These are phyloP conservation scores for Amphicarpaea edgeworthii DNA, from an alignment of 306 rosid genomes.

Conservation along the genomic window DNA sequence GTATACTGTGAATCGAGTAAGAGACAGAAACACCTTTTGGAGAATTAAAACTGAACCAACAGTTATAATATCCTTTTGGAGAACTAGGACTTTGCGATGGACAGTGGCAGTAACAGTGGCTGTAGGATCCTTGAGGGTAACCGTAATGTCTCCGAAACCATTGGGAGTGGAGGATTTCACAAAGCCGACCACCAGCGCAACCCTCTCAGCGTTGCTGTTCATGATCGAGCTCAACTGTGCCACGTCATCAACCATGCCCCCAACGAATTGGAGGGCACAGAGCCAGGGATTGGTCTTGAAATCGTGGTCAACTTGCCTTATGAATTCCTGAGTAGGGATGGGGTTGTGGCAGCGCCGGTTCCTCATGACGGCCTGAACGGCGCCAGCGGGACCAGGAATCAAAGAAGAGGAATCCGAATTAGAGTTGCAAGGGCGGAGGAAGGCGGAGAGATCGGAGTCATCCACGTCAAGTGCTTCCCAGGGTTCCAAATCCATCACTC, in stretches of 20 bases:
- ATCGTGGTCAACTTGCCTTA: too few relatives aligned
- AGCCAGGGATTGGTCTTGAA: too few relatives aligned
- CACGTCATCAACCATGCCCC: too few relatives aligned
- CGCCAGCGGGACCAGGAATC: slow-evolving; percentile 91
- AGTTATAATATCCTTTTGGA: slow-evolving; percentile 56
- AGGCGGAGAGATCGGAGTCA: slow-evolving; percentile 60
- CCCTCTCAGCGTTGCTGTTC: slow-evolving; percentile 41
- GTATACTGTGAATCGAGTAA: too few relatives aligned
- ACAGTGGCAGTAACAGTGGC: slow-evolving; percentile 65
- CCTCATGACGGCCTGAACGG: slow-evolving; percentile 79
- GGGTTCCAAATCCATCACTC: slow-evolving; percentile 49
- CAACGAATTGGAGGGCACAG: too few relatives aligned
- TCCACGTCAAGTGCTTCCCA: slow-evolving; percentile 75
- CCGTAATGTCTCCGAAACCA: slow-evolving; percentile 76
- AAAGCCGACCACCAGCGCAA: slow-evolving; percentile 58
- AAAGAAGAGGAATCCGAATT: slow-evolving; percentile 12
- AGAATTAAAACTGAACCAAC: slow-evolving; percentile 79
- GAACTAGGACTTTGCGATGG: slow-evolving; percentile 65
- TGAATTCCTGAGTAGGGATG: too few relatives aligned
- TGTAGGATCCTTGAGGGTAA: slow-evolving; percentile 87
- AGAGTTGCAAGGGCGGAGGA: slow-evolving; percentile 63
- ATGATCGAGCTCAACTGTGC: slow-evolving; percentile 32
- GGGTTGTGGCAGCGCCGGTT: slow-evolving; percentile 39
- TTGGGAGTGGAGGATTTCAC: slow-evolving; percentile 76
- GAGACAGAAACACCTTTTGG: slow-evolving; percentile 63